These are phyloP conservation scores for Scenedesmus sp. DNA, from an alignment of 163 green algal genomes.

Conservation along the genomic window DNA sequence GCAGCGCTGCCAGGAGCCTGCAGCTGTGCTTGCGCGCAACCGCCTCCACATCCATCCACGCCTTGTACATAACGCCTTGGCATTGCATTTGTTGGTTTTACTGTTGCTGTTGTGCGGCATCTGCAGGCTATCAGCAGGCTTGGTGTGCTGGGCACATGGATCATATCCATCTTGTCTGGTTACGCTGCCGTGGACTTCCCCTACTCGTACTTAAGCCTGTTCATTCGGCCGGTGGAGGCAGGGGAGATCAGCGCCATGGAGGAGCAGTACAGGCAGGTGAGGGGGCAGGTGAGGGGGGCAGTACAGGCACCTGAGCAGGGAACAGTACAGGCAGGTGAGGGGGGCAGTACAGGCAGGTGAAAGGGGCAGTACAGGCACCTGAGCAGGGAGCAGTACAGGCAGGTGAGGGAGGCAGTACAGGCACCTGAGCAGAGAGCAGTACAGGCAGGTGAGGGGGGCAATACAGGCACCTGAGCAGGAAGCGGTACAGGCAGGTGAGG, in stretches of 20 bases:
- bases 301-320: no score
- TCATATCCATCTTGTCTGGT: conserved; percentile 95
- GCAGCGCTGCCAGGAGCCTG: neutral
- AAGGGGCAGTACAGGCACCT: no score
- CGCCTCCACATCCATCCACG: neutral
- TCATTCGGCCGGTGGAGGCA: conserved; percentile 86
- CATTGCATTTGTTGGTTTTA: no score
- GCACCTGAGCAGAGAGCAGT: no score
- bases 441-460: no score
- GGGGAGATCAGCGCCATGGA: conserved; percentile 76
- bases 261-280: conserved; percentile 62
- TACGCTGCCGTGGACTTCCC: conserved; percentile 94
- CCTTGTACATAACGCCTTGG: neutral
- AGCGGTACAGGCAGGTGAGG: neutral
- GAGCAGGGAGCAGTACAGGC: no score
- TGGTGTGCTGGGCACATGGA: conserved; percentile 90
- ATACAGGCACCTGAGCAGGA: no score
- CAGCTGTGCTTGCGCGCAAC: neutral
- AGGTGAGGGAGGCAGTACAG: no score
- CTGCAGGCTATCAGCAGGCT: conserved; percentile 82
- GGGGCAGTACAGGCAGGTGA: no score
- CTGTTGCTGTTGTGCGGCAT: no score
- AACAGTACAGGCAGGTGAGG: no score
- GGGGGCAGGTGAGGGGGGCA: no score
- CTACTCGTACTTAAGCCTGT: conserved; percentile 93